Percentiles rank a stretch among this genome's conserved stretches.
Conservation (phyloP, 305 asterid species). For the Coffea humblotiana region DNA sequence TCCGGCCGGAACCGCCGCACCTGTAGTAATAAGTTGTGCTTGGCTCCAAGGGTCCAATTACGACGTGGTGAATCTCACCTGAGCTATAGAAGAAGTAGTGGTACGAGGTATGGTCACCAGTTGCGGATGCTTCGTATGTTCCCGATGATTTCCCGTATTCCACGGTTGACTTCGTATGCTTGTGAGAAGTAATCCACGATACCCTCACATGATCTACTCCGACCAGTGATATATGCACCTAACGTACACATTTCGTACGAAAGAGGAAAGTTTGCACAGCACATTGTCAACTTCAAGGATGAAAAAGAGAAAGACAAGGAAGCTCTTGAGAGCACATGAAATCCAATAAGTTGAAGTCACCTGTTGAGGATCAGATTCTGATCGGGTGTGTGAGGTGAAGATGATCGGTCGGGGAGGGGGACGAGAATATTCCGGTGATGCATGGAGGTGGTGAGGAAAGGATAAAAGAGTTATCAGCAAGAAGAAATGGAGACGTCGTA, state of each 20-base stretch:
- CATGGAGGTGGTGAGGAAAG: constrained; percentile 15
- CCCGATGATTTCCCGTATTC: constrained; percentile 59
- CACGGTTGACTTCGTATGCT: constrained; percentile 41
- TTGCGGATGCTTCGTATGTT: constrained; percentile 38
- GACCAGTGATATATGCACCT: constrained; percentile 78
- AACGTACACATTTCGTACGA: not conserved
- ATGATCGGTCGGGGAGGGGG: constrained; percentile 56
- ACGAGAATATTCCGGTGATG: constrained; percentile 58
- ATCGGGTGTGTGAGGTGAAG: constrained; percentile 32
- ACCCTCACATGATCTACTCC: constrained; percentile 67
- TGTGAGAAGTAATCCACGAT: constrained; percentile 62
- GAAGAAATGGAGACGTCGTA: constrained; percentile 18
- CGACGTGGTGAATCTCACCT: constrained; percentile 66
- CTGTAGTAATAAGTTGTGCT: constrained; percentile 60
- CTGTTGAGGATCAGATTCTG: constrained; percentile 77
- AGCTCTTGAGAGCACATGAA: too few relatives aligned
- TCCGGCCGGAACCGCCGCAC: constrained; percentile 68
- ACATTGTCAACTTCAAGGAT: not conserved
- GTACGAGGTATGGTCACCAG: constrained; percentile 53
- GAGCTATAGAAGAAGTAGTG: constrained; percentile 60
- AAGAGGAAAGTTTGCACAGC: not conserved
- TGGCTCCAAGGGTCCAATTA: constrained; percentile 68
- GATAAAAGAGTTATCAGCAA: constrained; percentile 11
- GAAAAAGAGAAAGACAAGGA: too few relatives aligned
- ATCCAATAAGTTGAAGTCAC: constrained; percentile 14